Evolutionary conservation across 257 asterid species (phyloP).

Genomic region (Anisodus tanguticus): DNA sequence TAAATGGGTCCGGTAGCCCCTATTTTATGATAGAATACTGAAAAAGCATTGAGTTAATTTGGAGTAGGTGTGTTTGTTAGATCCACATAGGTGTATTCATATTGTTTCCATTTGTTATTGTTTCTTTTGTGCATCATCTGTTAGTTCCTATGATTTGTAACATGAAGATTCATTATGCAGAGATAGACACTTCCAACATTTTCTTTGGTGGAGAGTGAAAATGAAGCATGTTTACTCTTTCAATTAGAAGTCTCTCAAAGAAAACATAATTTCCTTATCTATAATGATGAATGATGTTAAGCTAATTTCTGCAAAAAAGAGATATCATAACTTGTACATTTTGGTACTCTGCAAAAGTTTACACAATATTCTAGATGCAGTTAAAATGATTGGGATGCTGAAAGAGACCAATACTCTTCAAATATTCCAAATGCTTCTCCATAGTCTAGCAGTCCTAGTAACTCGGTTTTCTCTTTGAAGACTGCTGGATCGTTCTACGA

Average conservation of each 20-base stretch:
- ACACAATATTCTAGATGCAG: constrained; percentile 10
- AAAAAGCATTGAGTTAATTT: background rate
- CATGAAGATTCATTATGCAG: background rate
- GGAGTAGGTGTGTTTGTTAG: background rate
- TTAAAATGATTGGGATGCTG: background rate
- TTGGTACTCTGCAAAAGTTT: background rate
- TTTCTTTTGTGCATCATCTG: background rate
- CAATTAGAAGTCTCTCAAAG: background rate
- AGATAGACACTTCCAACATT: background rate
- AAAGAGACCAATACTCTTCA: constrained; percentile 20
- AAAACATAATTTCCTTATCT: background rate
- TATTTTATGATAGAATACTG: background rate
- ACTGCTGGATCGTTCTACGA: constrained; percentile 90
- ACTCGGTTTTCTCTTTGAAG: constrained; percentile 43
- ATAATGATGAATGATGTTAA: background rate
- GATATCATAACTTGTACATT: constrained; percentile 1
- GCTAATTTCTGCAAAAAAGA: background rate
- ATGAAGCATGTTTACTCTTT: background rate
- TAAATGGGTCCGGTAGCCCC: background rate
- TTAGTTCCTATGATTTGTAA: background rate
- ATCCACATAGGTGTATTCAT: background rate
- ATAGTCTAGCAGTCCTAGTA: background rate
- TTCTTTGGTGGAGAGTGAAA: constrained; percentile 7
- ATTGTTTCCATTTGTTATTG: background rate
- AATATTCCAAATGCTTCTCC: background rate